Percentiles rank a stretch among this genome's conserved stretches.
Conservation (phyloP, 129 eudicot genomes). For the Flaveria trinervia region DNA sequence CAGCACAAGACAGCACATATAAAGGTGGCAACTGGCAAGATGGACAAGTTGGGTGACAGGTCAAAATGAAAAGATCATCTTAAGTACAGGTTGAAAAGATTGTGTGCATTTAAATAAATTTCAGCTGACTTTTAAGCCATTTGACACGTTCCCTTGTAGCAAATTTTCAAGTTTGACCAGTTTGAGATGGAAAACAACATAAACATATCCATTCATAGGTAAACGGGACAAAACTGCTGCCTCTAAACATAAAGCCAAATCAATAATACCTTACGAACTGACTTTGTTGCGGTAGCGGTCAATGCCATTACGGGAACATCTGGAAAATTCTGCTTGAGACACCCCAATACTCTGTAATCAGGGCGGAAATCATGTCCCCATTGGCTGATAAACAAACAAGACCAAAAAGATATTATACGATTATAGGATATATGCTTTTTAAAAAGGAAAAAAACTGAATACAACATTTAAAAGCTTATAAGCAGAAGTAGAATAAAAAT, state of each 20-base stretch:
- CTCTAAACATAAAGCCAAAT: neutral
- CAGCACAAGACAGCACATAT: neutral
- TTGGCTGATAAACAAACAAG: slow-evolving; percentile 62
- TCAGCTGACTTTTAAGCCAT: neutral
- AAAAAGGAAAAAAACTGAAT: neutral
- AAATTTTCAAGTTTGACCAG: neutral
- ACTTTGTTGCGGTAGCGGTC: slow-evolving; percentile 92
- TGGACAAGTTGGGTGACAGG: neutral
- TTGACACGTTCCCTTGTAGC: neutral
- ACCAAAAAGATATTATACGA: neutral
- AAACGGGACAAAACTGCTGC: neutral
- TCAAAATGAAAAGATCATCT: neutral
- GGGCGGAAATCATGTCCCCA: slow-evolving; percentile 99
- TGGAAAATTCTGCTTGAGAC: slow-evolving; percentile 92
- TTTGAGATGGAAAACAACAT: neutral
- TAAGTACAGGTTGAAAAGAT: neutral
- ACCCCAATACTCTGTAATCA: slow-evolving; percentile 88
- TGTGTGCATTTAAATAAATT: neutral
- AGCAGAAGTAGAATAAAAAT: neutral
- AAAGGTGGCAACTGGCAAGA: neutral
- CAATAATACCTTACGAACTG: slow-evolving; percentile 76
- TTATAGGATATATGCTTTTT: neutral
- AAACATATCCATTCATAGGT: neutral
- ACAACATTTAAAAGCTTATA: neutral
- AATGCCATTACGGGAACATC: slow-evolving; percentile 93